Conservation (phyloP, 2,329 filamentous ascomycete genomes). For the Mycocentrospora acerina region DNA sequence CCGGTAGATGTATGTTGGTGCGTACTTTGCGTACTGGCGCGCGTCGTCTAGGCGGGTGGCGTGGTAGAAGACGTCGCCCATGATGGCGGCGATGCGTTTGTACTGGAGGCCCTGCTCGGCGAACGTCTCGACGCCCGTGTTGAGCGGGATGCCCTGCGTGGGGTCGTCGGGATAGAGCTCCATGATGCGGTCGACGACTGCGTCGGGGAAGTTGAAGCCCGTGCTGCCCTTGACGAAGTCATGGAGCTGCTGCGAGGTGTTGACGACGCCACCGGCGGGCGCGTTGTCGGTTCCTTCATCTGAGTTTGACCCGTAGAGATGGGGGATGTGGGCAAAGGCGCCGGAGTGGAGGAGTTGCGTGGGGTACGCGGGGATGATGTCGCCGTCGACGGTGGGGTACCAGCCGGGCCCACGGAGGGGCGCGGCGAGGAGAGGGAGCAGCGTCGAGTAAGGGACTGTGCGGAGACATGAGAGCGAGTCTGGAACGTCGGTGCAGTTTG, state of each 20-base stretch:
- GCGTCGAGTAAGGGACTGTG: conserved; percentile 58
- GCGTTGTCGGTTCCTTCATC: conserved; percentile 66
- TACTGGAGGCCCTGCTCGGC: conserved; percentile 48
- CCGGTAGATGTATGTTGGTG: conserved; percentile 60
- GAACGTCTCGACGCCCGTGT: conserved; percentile 34
- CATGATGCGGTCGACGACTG: conserved; percentile 34
- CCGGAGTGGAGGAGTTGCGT: conserved; percentile 58
- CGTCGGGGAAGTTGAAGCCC: conserved; percentile 33
- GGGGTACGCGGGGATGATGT: conserved; percentile 57
- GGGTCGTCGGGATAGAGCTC: conserved; percentile 40
- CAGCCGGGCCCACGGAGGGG: conserved; percentile 39
- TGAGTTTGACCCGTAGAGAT: conserved; percentile 64
- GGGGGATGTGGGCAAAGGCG: conserved; percentile 63
- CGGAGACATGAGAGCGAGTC: conserved; percentile 56
- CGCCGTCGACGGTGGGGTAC: conserved; percentile 57
- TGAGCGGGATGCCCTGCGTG: conserved; percentile 33
- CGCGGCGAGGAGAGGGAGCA: conserved; percentile 57
- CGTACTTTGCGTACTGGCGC: conserved; percentile 50
- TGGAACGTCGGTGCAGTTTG: conserved; percentile 58
- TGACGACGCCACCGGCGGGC: conserved; percentile 53
- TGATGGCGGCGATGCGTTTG: conserved; percentile 55
- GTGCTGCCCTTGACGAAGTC: conserved; percentile 36
- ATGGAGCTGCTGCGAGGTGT: conserved; percentile 56
- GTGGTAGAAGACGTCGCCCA: conserved; percentile 59
- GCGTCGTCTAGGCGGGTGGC: conserved; percentile 52